A percentile compares a stretch with the other conserved stretches of the same genome.
phyloP scores from a whole-genome alignment of 1,139 yeast genomes.

The Wickerhamiella infanticola region DNA sequence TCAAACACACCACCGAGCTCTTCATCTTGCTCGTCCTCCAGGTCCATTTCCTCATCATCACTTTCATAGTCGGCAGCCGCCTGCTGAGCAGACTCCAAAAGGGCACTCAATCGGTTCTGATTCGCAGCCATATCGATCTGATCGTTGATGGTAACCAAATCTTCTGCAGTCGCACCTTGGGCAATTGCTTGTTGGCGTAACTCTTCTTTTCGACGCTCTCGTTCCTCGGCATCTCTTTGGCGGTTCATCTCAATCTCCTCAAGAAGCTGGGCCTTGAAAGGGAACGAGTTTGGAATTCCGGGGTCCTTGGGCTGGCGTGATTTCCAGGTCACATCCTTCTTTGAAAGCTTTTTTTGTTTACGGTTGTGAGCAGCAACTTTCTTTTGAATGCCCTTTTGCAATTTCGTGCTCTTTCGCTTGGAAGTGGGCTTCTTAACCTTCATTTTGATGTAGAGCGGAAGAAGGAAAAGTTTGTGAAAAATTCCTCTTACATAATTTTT shows the following conservation, averaged over 20 bases:
- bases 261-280: conserved; percentile 74
- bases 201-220: conserved; percentile 33
- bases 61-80: conserved; percentile 60
- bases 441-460: conserved; percentile 16
- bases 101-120: conserved; percentile 57
- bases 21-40: conserved; percentile 24
- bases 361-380: conserved; percentile 86
- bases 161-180: conserved; percentile 26
- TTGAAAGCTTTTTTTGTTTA: conserved; percentile 65
- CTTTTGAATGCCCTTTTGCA: conserved; percentile 92
- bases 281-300: conserved; percentile 90
- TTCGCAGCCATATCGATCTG: conserved; percentile 27
- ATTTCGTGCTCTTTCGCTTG: conserved; percentile 77
- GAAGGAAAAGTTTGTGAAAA: conserved; percentile 1
- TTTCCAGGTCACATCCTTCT: conserved; percentile 89
- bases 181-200: conserved; percentile 35
- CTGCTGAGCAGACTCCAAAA: conserved; percentile 74
- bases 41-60: conserved; percentile 18
- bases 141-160: conserved; percentile 28
- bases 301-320: conserved; percentile 72
- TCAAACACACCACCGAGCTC: conserved; percentile 20
- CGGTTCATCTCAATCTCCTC: conserved; percentile 66
- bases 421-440: conserved; percentile 52
- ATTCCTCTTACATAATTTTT: background rate
- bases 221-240: conserved; percentile 46